These are phyloP conservation scores for Plasmodium berghei DNA, from an alignment of 169 alveolate genomes.

Conservation along the genomic window DNA sequence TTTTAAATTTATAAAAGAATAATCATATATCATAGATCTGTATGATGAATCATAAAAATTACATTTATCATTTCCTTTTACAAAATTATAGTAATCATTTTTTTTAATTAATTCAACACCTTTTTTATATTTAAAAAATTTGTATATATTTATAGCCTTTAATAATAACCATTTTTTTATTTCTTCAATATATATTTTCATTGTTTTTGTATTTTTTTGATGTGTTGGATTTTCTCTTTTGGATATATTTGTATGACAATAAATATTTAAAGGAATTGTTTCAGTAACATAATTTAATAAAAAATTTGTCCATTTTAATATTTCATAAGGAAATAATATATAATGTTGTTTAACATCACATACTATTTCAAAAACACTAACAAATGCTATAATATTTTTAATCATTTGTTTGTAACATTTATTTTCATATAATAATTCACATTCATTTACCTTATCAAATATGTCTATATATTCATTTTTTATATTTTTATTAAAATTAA, in stretches of 20 bases:
- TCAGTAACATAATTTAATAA: conserved; percentile 78
- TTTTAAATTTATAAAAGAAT: conserved; percentile 80
- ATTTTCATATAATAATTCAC: conserved; percentile 41
- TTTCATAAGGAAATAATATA: conserved; percentile 89
- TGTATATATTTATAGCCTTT: conserved; percentile 63
- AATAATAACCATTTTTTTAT: conserved; percentile 57
- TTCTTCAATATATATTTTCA: conserved; percentile 66
- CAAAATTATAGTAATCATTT: conserved; percentile 26
- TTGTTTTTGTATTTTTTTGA: conserved; percentile 44
- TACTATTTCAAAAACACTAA: conserved; percentile 77
- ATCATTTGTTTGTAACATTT: conserved; percentile 65
- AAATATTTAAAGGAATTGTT: conserved; percentile 79
- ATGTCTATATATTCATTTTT: neutral
- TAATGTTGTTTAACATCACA: conserved; percentile 77
- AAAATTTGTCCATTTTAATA: conserved; percentile 85
- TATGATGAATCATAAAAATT: conserved; percentile 24
- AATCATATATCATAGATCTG: conserved; percentile 38
- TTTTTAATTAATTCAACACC: conserved; percentile 20
- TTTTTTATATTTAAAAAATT: conserved; percentile 34
- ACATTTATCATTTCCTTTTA: neutral
- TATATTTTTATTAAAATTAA: neutral
- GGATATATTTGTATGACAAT: conserved; percentile 33
- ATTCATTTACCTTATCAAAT: neutral
- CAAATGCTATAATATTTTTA: conserved; percentile 78
- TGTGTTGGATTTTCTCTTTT: conserved; percentile 61